Conservation (phyloP, 2,329 filamentous ascomycete genomes). For the Dothidotthia symphoricarpi region DNA sequence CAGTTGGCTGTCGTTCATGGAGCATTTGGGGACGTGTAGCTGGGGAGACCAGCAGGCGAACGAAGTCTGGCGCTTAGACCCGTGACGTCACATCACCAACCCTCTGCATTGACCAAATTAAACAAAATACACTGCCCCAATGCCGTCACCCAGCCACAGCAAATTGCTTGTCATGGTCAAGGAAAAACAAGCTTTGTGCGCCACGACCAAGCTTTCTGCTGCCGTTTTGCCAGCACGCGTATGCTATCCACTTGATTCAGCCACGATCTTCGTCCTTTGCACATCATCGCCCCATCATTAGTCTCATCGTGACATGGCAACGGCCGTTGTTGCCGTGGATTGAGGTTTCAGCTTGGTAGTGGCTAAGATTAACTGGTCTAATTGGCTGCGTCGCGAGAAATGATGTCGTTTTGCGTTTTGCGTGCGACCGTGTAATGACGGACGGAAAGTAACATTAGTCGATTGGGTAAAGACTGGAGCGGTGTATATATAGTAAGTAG, state of each 20-base stretch:
- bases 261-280: conserved; percentile 6
- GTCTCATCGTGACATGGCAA: not conserved
- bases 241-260: conserved; percentile 2
- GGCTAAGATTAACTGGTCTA: conserved; percentile 16
- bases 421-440: conserved; percentile 6
- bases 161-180: conserved; percentile 1
- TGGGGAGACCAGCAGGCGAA: too few relatives aligned
- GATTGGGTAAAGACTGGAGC: not conserved
- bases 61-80: not conserved
- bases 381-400: conserved; percentile 15
- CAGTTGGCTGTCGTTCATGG: too few relatives aligned
- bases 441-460: not conserved
- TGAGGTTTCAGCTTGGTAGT: conserved; percentile 33
- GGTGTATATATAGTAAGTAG: not conserved
- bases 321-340: conserved; percentile 10
- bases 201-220: conserved; percentile 23
- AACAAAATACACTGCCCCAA: conserved; percentile 2
- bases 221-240: too few relatives aligned
- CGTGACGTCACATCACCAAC: not conserved
- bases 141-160: conserved; percentile 26
- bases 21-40: too few relatives aligned
- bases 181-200: conserved; percentile 16
- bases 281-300: conserved; percentile 6
- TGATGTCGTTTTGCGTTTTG: conserved; percentile 13
- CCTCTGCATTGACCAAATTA: not conserved